Base-by-base conservation (phyloP, 2,329 filamentous ascomycete genomes). In the Trichoderma atrobrunneum region DNA sequence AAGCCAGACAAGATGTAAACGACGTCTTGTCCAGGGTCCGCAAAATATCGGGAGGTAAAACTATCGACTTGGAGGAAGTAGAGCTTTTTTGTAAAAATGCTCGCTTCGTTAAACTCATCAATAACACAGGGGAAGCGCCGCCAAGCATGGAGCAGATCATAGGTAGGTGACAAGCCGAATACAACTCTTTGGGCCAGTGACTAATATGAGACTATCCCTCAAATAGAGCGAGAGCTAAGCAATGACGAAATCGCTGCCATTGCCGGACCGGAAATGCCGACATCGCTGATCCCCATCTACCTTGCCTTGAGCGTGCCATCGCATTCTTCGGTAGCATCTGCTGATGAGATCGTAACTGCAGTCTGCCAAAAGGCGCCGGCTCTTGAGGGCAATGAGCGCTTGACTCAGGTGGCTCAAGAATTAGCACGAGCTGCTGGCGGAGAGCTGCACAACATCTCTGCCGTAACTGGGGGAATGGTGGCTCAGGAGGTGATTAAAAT, bases 401-500 rank as follows among this genome's bases (percentile, higher is more conserved):
- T 91, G 30, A 73, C 79, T 28, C 83, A 89, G 76, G 85, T 87
- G 16, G 87, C 89, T 1, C 84, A 89, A 72, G 92, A 95, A 80
- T 86, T 94, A 57, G 89, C 91, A 39, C 90, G 97, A 73, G 92
- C 93, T 43, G 90, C 89, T 62, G 93, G 93, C 32, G 93, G 90
- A 69, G 97, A 99, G 81, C 84, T 99, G 73, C 96, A 99, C 84
- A 98, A 98, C 79, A 93, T 97, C 71, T 92, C 95, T 36, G 91
- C 95, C 30, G 84, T 97, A 71, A 92, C 91, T 1, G 97, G 96
- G 34, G 97, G 96, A 3, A 92, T 99, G 85, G 92, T 97, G 62
- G 94, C 95, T n/a, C 97, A 99, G 82, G 96, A 99, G 83, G 89
- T 95, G 74, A 97, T 99, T 84, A 99, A 99, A 81, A 89, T 95